Evolutionary conservation across 2,329 filamentous ascomycete species (phyloP), one percentile per base, ranked within the genome.

Genomic region (Lecanosticta acicola): DNA sequence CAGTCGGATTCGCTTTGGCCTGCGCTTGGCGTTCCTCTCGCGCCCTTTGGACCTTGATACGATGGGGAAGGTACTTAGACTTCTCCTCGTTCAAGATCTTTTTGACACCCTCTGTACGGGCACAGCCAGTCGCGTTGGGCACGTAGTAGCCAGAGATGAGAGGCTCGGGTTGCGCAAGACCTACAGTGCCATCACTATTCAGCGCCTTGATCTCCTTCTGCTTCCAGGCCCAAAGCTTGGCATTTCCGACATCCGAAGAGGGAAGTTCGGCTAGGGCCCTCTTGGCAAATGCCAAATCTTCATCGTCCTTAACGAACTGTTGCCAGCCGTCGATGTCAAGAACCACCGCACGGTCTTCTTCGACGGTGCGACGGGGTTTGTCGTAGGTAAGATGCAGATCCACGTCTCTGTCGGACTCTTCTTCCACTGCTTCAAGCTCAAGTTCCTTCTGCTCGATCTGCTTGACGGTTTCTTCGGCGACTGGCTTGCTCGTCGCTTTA

Each of bases 61-160:
- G 90, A 73, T 98, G 93, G 33, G 93, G 93, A 5, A 98, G 77
- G 64, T 98, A 98, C 64, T 96, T 95, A 20, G 90, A 95, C 72
- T 98, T 98, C 66, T 98, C 93, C 0, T 88, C 87, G 66, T 98
- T 94, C 51, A 94, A 78, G 46, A 98, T 97, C 73, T 91, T 94
- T 73, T 94, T 91, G 60, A 89, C 83, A 20, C 89, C 90, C 70
- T 98, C 90, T 0, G 93, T 96, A 46, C 93, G 81, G 46, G 93
- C 93, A 57, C 82, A 86, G 26, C 93, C 93, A 8, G 88, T 88
- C 0, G 76, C 51, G 56, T 96, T 98, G 0, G 87, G 81, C 33
- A 96, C 87, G 62, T 96, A 97, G 61, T 84, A 83, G 32, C 80
- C 81, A 52, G 76, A 68, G 47, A 84, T 82, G 54, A 72, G 73